Evolutionary conservation across 257 asterid genomes (phyloP), one percentile per base, ranked within the genome.

Genomic region (Solanum chaucha): DNA sequence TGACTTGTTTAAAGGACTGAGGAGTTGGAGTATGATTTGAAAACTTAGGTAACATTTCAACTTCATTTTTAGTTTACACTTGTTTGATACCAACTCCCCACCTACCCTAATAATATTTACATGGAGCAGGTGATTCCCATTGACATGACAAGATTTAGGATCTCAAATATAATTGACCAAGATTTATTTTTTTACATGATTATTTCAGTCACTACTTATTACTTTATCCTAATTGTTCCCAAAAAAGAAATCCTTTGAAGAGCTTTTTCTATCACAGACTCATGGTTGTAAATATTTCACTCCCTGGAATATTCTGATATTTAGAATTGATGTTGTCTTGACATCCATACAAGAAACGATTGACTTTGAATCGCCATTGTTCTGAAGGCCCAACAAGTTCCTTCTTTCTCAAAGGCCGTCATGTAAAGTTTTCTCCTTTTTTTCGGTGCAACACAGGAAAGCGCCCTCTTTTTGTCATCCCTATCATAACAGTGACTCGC

Each of bases 1-100:
- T 80, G 26, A 81, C 44, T 81, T 81, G 44, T 87, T 80, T 61
- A 67, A 41, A 83, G 73, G 65, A 24, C 28, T 80, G 85, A 38
- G 40, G 64, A 85, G 91, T 88, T 73, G 73, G 83, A 11, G 73
- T 82, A 24, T 81, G 22, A 84, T 81, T 80, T 81, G 68, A 30
- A 75, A 61, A 58, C 7, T 83, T 83, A 61, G 90, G 87, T 84
- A 59, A 80, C 32, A 85, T 68, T 83, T 90, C 90, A 72, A 51
- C 86, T 86, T 90, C 91, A 44, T 48, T 59, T 59, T 67, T 90
- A 87, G 86, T 88, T 85, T 38, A 75, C 64, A 19, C 78, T 70
- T 4, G 19, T 12, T 38, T 26, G 4, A 15, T 74, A 12, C 61
- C 26, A 41, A 46, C 74, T 20, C 40, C 30, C 19, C 40, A 81